Conservation (phyloP, 768 basidiomycete genomes). For the Tulasnella sp. region DNA sequence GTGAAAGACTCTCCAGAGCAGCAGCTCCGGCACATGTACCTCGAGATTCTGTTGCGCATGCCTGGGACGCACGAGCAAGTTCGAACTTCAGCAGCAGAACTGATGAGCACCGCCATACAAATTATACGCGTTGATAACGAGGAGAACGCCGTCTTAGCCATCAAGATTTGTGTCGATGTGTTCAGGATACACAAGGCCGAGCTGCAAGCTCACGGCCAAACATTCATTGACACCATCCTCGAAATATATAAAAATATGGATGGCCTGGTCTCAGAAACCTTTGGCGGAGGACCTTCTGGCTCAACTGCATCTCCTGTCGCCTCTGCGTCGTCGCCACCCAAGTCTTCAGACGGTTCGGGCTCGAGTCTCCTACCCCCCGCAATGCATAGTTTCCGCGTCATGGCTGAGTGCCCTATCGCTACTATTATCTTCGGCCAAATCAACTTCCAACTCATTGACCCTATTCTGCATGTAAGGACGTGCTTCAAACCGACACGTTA, state of each 20-base stretch:
- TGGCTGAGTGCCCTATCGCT: conserved; percentile 90
- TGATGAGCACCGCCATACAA: conserved; percentile 79
- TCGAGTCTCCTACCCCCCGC: background rate
- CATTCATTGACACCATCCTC: conserved; percentile 77
- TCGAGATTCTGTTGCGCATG: conserved; percentile 86
- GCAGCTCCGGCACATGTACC: conserved; percentile 77
- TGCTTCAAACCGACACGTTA: conserved; percentile 20
- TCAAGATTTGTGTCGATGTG: conserved; percentile 89
- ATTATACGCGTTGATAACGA: conserved; percentile 89
- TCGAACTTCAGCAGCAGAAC: conserved; percentile 56
- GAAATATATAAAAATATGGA: conserved; percentile 73
- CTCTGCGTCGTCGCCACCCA: conserved; percentile 18
- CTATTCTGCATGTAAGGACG: conserved; percentile 71
- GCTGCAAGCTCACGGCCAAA: conserved; percentile 66
- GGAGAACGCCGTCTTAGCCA: conserved; percentile 84
- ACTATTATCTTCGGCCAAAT: conserved; percentile 87
- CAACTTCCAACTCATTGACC: conserved; percentile 59
- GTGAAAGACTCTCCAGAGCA: conserved; percentile 37
- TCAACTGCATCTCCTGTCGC: background rate
- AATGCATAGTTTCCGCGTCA: conserved; percentile 74
- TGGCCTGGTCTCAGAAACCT: conserved; percentile 64
- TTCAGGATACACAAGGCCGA: conserved; percentile 70
- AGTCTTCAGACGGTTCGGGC: conserved; percentile 5
- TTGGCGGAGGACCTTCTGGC: conserved; percentile 35
- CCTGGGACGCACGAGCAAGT: conserved; percentile 70